Evolutionary conservation across 2,329 filamentous ascomycete species (phyloP).

Genomic region (Hypoxylon sp.): DNA sequence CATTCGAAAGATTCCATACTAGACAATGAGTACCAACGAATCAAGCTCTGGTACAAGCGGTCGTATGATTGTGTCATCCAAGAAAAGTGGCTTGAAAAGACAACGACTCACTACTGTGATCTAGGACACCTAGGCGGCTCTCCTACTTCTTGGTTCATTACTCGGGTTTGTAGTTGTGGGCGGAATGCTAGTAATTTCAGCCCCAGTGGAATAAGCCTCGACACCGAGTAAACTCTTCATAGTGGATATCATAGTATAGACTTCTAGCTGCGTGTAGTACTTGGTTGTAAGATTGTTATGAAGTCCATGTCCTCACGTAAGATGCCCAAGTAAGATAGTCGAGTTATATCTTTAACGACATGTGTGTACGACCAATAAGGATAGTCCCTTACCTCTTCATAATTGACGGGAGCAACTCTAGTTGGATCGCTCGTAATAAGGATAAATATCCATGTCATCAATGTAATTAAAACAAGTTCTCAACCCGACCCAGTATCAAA

Average conservation of each 20-base stretch:
- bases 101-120: neutral
- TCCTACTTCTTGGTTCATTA: neutral
- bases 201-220: neutral
- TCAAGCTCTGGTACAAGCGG: neutral
- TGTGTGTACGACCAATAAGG: neutral
- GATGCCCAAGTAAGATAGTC: conserved; percentile 1
- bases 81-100: neutral
- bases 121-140: neutral
- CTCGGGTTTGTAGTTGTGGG: conserved; percentile 11
- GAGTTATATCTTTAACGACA: conserved; percentile 2
- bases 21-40: neutral
- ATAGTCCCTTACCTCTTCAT: neutral
- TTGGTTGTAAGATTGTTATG: neutral
- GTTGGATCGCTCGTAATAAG: conserved; percentile 1
- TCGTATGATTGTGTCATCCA: neutral
- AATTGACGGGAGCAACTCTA: neutral
- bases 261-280: neutral
- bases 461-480: conserved; percentile 7
- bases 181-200: neutral
- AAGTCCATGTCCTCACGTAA: neutral
- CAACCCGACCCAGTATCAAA: conserved; percentile 3
- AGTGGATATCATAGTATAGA: neutral
- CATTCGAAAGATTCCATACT: neutral
- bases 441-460: neutral
- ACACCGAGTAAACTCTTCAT: conserved; percentile 15